Percentiles rank a stretch among this genome's conserved stretches.
Evolutionary conservation across 805 yeast genomes (phyloP).

Genomic region (Starmerella scarabaei): DNA sequence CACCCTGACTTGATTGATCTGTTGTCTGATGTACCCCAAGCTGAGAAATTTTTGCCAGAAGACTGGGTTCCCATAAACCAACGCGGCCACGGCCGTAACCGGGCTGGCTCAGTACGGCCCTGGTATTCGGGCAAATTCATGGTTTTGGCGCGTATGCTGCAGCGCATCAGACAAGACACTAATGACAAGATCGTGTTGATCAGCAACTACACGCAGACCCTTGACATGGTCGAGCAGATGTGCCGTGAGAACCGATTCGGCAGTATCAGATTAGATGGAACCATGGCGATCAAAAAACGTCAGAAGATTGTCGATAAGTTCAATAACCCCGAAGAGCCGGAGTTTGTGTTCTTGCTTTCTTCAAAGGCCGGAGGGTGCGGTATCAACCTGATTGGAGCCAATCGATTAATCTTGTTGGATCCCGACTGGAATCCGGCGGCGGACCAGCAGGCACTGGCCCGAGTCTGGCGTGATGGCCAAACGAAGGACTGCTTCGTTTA

Average conservation of each 20-base stretch:
- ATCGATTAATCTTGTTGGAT: constrained; percentile 73
- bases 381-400: constrained; percentile 91
- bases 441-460: constrained; percentile 92
- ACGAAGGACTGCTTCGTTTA: constrained; percentile 93
- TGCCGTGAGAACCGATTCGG: constrained; percentile 71
- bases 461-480: constrained; percentile 99
- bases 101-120: constrained; percentile 61
- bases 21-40: constrained; percentile 66
- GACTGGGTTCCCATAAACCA: constrained; percentile 43
- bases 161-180: constrained; percentile 62
- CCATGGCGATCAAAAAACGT: constrained; percentile 81
- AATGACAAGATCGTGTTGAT: constrained; percentile 90
- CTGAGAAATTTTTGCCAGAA: constrained; percentile 48
- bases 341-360: constrained; percentile 76
- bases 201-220: constrained; percentile 87
- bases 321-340: constrained; percentile 79
- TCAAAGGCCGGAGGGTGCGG: constrained; percentile 99
- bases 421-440: constrained; percentile 98
- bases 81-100: constrained; percentile 32
- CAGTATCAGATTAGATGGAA: constrained; percentile 73
- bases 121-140: constrained; percentile 78
- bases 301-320: constrained; percentile 85
- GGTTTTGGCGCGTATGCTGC: constrained; percentile 72
- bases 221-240: constrained; percentile 78
- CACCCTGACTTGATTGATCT: constrained; percentile 79